phyloP scores from a whole-genome alignment of 177 flowering plant genomes.

The Vitis hybrid region DNA sequence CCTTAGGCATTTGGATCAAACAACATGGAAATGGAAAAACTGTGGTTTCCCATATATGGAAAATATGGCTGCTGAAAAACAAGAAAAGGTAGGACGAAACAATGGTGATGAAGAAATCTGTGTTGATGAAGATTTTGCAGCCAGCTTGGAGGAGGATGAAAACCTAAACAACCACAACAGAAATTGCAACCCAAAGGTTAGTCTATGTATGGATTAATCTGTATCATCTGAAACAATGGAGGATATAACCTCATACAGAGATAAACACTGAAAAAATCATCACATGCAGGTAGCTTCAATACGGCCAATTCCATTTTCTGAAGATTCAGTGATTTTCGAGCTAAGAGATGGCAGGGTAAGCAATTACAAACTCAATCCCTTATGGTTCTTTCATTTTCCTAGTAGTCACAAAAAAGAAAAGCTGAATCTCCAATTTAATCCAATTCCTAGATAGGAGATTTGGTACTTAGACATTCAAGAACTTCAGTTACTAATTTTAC shows the following conservation, averaged over 20 bases:
- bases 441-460: no score
- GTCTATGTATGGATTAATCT: neutral
- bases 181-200: slow-evolving; percentile 70
- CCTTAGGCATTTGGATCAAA: slow-evolving; percentile 56
- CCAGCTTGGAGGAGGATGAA: slow-evolving; percentile 22
- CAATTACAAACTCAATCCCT: neutral
- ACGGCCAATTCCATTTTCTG: slow-evolving; percentile 74
- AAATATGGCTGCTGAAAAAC: slow-evolving; percentile 10
- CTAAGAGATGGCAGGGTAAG: slow-evolving; percentile 87
- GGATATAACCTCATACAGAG: no score
- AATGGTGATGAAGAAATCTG: slow-evolving; percentile 22
- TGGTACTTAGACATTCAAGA: no score
- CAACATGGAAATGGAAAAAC: slow-evolving; percentile 73
- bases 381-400: neutral
- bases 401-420: neutral
- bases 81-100: slow-evolving; percentile 5
- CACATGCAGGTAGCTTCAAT: slow-evolving; percentile 60
- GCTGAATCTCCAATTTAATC: no score
- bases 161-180: slow-evolving; percentile 13
- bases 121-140: slow-evolving; percentile 25
- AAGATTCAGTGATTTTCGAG: slow-evolving; percentile 66
- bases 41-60: slow-evolving; percentile 51
- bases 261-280: neutral
- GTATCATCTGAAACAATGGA: neutral
- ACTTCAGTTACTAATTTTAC: no score